A percentile compares a stretch with the other conserved stretches of the same genome.
Conservation (phyloP, 2,329 filamentous ascomycete genomes). For the Arthroderma sp. region DNA sequence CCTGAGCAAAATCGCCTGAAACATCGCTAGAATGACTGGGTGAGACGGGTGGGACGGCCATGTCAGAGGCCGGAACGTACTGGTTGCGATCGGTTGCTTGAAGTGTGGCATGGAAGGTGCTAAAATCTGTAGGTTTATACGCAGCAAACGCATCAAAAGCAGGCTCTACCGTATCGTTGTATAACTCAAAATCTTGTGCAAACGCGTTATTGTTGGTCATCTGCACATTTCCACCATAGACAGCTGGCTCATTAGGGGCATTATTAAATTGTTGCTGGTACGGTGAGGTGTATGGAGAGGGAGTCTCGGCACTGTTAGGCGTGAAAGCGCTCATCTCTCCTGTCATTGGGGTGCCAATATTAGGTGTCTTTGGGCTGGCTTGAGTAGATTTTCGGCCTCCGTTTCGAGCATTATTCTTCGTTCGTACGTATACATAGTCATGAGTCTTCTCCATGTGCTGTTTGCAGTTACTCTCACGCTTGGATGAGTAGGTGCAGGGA, state of each 20-base stretch:
- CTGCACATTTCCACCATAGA: background rate
- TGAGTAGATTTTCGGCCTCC: background rate
- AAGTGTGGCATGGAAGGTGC: slow-evolving; percentile 18
- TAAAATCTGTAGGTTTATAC: slow-evolving; percentile 14
- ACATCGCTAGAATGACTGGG: slow-evolving; percentile 6
- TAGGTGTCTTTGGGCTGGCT: slow-evolving; percentile 45
- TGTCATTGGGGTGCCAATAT: slow-evolving; percentile 50
- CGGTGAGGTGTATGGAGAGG: slow-evolving; percentile 16
- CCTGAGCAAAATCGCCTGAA: background rate
- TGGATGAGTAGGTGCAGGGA: slow-evolving; percentile 84
- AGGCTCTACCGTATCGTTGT: slow-evolving; percentile 13
- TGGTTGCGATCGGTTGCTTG: slow-evolving; percentile 17
- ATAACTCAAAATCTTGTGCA: slow-evolving; percentile 16
- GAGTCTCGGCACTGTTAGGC: slow-evolving; percentile 18
- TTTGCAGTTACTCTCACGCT: slow-evolving; percentile 93
- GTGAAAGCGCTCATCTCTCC: slow-evolving; percentile 44
- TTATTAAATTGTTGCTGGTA: slow-evolving; percentile 12
- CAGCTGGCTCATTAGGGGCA: background rate
- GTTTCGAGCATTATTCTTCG: slow-evolving; percentile 74
- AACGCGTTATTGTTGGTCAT: slow-evolving; percentile 1
- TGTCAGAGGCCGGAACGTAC: slow-evolving; percentile 15
- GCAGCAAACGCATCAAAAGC: slow-evolving; percentile 7
- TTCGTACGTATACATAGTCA: slow-evolving; percentile 77
- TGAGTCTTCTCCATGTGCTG: slow-evolving; percentile 98
- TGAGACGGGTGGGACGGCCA: slow-evolving; percentile 17